Base-by-base conservation (phyloP, 2,329 filamentous ascomycete species). In the Emmonsia crescens region DNA sequence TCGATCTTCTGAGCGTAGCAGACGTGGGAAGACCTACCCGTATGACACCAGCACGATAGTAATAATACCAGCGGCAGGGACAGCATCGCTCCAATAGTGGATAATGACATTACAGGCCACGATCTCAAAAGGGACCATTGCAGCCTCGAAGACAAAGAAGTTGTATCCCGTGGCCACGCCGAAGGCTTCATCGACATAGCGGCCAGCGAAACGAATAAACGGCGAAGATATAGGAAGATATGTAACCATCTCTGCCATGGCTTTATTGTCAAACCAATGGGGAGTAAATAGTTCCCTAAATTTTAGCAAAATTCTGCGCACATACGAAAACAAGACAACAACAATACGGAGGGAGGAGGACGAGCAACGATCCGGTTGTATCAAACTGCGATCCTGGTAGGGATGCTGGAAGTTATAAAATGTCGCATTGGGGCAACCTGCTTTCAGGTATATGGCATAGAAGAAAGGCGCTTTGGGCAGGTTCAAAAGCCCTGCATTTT, bases 111-210 rank as follows among this genome's bases (percentile, higher is more conserved):
- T 80, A 68, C 79, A 75, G 4, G 80, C 80, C 14, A 78, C 78
- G 49, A 82, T 77, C 65, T 82, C 80, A 60, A 81, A 82, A 0
- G 80, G 80, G 3, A 82, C 77, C 56, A 81, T 70, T 6, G 78
- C 73, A 6, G 78, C 79, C 69, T 80, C 77, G 62, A 79, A 79
- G 56, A 82, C 68, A 68, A 81, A 81, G 66, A 80, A 82, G 64
- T 81, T 81, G 71, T 78, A 80, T 4, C 77, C 77, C 21, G 75
- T 74, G 27, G 76, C 75, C 57, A 80, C 74, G 5, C 78, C 77
- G 59, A 80, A 75, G 19, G 78, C 78, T 49, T 77, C 76, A 62
- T 81, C 78, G 48, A 80, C 79, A 66, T 76, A 80, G 10, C 75
- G 73, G 56, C 77, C 74, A 19, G 76, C 77, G 60, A 79, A 76